Evolutionary conservation across 768 basidiomycete genomes (phyloP), one percentile per base, ranked within the genome.

Genomic region (Lactifluus hygrophoroides): DNA sequence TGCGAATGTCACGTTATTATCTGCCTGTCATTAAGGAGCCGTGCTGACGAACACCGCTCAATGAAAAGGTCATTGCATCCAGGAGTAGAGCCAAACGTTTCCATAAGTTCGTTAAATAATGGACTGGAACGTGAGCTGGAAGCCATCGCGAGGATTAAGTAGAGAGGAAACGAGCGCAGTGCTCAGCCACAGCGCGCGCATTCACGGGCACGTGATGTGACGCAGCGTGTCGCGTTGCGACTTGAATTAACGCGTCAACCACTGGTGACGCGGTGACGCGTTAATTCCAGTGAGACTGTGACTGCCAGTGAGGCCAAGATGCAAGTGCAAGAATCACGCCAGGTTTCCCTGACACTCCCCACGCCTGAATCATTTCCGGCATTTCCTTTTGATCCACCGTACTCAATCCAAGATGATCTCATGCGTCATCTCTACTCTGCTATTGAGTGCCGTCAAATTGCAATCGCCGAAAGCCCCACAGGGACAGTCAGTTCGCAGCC

Each of bases 401-500:
- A 95, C 69, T 68, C 77, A 17, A 94, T 95, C 57, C 95, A 98
- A 69, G 73, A 79, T 0, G 81, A 89, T 35, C 81, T 97, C 27
- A 96, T 97, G 94, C 82, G 76, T 17, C 90, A 93, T 62, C 74
- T 98, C 1, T 97, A 94, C 70, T 66, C 77, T 6, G 77, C 86
- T 0, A 87, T 96, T 45, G 91, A 94, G 69, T 64, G 73, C n/a
- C 74, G 74, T 45, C 83, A 83, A 63, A 80, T 96, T 17, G 81
- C 91, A 1, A 86, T 97, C 49, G 79, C 94, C 30, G 91, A 94
- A 70, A 90, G 87, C 64, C 92, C 92, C 0, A 94, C 92, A 0
- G 92, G 91, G 65, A 94, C 91, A 25, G 91, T 90, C 57, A 69
- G 80, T 66, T 43, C 35, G 11, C 51, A 23, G 11, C 8, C n/a